A percentile compares a stretch with the other conserved stretches of the same genome.
Evolutionary conservation across 106 monocot species (phyloP).

Genomic region (Phalaenopsis equestris): DNA sequence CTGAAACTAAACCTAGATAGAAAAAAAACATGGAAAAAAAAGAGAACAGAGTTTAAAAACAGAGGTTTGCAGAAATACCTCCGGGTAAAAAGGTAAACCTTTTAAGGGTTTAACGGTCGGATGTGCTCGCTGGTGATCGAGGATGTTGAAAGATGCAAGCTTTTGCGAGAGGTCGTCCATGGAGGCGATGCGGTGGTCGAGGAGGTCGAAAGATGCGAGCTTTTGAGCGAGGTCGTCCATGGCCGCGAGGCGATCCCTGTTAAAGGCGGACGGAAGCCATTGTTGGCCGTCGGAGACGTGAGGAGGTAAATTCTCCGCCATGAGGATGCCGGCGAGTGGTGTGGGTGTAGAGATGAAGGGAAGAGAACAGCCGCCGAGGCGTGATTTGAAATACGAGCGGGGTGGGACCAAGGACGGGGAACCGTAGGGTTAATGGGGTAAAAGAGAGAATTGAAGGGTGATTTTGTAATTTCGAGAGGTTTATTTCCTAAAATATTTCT

Average conservation of each 20-base stretch:
- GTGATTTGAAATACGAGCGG: too few relatives aligned
- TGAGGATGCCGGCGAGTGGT: background rate
- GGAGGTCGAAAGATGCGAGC: slow-evolving; percentile 22
- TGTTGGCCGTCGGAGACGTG: slow-evolving; percentile 46
- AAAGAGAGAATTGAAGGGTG: too few relatives aligned
- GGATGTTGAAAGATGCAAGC: slow-evolving; percentile 19
- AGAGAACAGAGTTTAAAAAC: background rate
- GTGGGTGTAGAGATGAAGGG: too few relatives aligned
- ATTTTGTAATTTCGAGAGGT: too few relatives aligned
- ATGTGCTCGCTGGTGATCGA: slow-evolving; percentile 5
- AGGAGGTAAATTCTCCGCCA: slow-evolving; percentile 26
- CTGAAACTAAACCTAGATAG: background rate
- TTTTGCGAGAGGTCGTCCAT: background rate
- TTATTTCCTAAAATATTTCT: too few relatives aligned
- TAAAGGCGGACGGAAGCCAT: slow-evolving; percentile 33
- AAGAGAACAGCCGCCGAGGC: too few relatives aligned
- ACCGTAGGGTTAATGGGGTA: too few relatives aligned
- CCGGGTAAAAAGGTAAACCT: background rate
- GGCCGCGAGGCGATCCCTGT: slow-evolving; percentile 19
- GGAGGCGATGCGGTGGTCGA: slow-evolving; percentile 1
- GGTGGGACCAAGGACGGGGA: too few relatives aligned
- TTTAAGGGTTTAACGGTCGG: background rate
- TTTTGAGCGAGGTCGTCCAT: slow-evolving; percentile 11
- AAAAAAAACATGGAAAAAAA: background rate
- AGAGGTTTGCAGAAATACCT: background rate